Conservation (phyloP, 2,329 filamentous ascomycete species). For the Myrmaecium sp. region DNA sequence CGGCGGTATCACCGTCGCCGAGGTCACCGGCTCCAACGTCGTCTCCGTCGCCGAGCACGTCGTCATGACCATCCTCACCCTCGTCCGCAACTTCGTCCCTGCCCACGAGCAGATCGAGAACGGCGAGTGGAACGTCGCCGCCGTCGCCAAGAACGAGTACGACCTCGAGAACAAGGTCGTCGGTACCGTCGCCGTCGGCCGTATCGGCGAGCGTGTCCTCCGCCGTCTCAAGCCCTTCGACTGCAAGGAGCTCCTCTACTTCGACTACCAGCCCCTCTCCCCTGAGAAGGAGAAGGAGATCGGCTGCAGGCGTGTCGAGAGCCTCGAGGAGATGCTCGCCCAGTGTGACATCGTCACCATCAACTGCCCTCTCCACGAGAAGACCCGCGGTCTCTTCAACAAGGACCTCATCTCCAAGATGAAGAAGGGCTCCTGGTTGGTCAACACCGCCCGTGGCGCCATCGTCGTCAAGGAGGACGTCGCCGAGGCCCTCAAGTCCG, state of each 20-base stretch:
- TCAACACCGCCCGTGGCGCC: slow-evolving; percentile 97
- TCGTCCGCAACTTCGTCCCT: slow-evolving; percentile 96
- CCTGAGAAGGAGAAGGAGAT: slow-evolving; percentile 87
- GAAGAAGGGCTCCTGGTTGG: slow-evolving; percentile 94
- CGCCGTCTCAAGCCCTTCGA: slow-evolving; percentile 92
- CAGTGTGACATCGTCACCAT: slow-evolving; percentile 98
- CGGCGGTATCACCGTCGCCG: slow-evolving; percentile 88
- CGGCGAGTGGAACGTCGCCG: slow-evolving; percentile 92
- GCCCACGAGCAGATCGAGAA: slow-evolving; percentile 82
- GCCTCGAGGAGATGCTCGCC: slow-evolving; percentile 78
- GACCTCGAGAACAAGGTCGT: slow-evolving; percentile 96
- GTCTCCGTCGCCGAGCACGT: slow-evolving; percentile 98
- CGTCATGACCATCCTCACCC: slow-evolving; percentile 91
- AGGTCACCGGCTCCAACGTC: slow-evolving; percentile 96
- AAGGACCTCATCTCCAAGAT: slow-evolving; percentile 98
- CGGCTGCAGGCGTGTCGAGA: slow-evolving; percentile 76
- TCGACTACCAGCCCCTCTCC: slow-evolving; percentile 90
- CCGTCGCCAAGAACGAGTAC: slow-evolving; percentile 93
- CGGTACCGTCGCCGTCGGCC: slow-evolving; percentile 90
- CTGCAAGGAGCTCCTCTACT: slow-evolving; percentile 99
- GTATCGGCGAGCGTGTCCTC: slow-evolving; percentile 95
- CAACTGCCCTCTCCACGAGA: slow-evolving; percentile 98
- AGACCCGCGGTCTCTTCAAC: slow-evolving; percentile 92
- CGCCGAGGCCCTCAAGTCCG: slow-evolving; percentile 76
- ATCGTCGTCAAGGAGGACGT: slow-evolving; percentile 99